Evolutionary conservation across 495 filamentous ascomycete species (phyloP).

Genomic region (Trichoderma virens): DNA sequence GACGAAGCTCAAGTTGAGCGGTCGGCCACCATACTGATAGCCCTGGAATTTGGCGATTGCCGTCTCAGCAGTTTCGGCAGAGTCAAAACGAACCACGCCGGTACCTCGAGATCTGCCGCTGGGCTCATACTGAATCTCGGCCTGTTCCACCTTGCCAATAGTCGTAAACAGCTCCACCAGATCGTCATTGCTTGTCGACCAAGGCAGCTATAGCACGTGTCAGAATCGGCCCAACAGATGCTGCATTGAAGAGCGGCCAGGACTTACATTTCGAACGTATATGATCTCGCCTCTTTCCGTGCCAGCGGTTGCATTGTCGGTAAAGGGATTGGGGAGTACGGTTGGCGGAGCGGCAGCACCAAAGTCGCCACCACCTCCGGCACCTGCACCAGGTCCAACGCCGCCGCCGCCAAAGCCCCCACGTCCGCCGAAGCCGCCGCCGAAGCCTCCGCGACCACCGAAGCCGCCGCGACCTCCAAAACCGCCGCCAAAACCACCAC

Average conservation of each 20-base stretch:
- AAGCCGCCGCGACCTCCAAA: conserved; percentile 31
- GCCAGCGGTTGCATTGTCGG: conserved; percentile 83
- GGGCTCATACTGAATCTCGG: conserved; percentile 96
- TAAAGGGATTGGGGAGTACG: conserved; percentile 85
- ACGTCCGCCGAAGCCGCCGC: too few species aligned
- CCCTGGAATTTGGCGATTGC: conserved; percentile 95
- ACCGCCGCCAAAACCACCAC: conserved; percentile 48
- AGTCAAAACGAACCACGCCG: conserved; percentile 91
- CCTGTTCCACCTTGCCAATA: conserved; percentile 94
- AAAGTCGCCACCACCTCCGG: conserved; percentile 33
- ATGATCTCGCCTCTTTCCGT: conserved; percentile 78
- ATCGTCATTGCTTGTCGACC: conserved; percentile 98
- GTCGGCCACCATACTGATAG: conserved; percentile 94
- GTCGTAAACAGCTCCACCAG: conserved; percentile 93
- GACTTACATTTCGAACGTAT: conserved; percentile 93
- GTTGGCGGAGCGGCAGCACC: conserved; percentile 30
- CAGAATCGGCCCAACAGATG: conserved; percentile 13
- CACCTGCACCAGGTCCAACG: conserved; percentile 42
- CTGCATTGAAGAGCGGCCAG: neutral
- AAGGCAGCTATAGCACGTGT: conserved; percentile 63
- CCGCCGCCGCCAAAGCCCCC: conserved; percentile 27
- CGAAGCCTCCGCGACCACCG: conserved; percentile 43
- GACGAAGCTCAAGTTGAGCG: conserved; percentile 84
- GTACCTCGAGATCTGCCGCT: conserved; percentile 93
- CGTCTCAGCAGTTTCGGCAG: conserved; percentile 75